Evolutionary conservation across 495 filamentous ascomycete genomes (phyloP), one percentile per base, ranked within the genome.

Genomic region (Filosporella fistucella): DNA sequence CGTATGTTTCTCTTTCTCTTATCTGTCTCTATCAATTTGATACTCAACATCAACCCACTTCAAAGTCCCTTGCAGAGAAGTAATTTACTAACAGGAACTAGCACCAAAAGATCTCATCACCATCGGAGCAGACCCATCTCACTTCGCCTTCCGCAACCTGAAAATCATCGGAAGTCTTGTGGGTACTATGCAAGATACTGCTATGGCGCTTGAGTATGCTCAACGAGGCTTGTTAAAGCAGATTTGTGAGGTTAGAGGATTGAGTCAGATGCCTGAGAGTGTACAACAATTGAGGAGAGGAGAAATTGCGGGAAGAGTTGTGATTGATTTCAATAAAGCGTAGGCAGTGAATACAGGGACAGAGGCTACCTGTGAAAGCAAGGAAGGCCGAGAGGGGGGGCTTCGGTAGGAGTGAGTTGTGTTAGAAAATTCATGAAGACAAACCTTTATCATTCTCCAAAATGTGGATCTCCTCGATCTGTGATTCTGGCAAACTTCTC

Each of bases 191-290:
- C 23, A 23, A 21, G 52, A 55, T 32, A 38, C 36, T 5, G 52
- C 49, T 40, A 38, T 26, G 21, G 23, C 52, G 6, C 43, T 55
- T 32, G 52, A 55, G 13, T 55, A 51, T 46, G 52, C 52, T 4
- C 36, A 26, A 24, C 35, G 47, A 26, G 52, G 46, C 17, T n/a
- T 49, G 4, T 29, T 50, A 22, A 45, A 39, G 11, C 42, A 28
- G 14, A 40, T 45, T n/a, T 40, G 46, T 14, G 34, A 49, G 4
- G 42, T 53, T 2, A 35, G 37, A 20, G 50, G 44, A 20, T 21
- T 47, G 21, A 33, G 16, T 13, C n/a, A 47, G 26, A 23, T 47
- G 23, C 39, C 45, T 4, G 47, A 55, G 8, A 35, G 39, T 23
- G 38, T 44, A 5, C 52, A 51, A 24, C 49, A 55, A 23, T 42